These are phyloP conservation scores for Allium sativum DNA, from an alignment of 106 monocot genomes.

Conservation along the genomic window DNA sequence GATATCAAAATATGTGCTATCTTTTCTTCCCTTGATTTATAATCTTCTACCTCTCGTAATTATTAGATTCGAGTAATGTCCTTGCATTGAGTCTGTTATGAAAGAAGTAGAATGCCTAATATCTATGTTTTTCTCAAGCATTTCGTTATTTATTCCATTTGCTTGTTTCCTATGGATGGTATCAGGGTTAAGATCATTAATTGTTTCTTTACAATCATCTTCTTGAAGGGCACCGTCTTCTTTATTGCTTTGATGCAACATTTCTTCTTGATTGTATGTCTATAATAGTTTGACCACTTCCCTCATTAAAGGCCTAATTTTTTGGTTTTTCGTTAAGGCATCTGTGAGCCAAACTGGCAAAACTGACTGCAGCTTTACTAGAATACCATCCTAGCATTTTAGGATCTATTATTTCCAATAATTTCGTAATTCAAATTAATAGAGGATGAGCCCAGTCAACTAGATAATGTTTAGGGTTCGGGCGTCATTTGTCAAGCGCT, in stretches of 20 bases:
- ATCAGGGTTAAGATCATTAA: neutral
- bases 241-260: neutral
- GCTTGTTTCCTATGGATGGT: neutral
- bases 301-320: slow-evolving; percentile 44
- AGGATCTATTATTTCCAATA: slow-evolving; percentile 46
- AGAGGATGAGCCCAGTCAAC: slow-evolving; percentile 62
- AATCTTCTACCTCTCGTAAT: neutral
- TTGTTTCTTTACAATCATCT: neutral
- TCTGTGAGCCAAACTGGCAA: slow-evolving; percentile 35
- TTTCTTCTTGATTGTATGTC: slow-evolving; percentile 8
- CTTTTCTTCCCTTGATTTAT: neutral
- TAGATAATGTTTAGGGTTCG: slow-evolving; percentile 32
- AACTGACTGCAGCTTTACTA: slow-evolving; percentile 14
- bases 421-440: slow-evolving; percentile 32
- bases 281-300: slow-evolving; percentile 36
- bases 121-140: neutral
- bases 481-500: slow-evolving; percentile 39
- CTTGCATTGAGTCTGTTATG: neutral
- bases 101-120: neutral
- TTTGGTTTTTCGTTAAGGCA: slow-evolving; percentile 59
- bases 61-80: neutral
- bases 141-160: neutral
- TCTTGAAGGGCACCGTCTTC: neutral
- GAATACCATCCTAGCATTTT: slow-evolving; percentile 58
- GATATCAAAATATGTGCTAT: no score